These are phyloP conservation scores for Aristolochia californica DNA, from an alignment of 164 flowering plant genomes.

Conservation along the genomic window DNA sequence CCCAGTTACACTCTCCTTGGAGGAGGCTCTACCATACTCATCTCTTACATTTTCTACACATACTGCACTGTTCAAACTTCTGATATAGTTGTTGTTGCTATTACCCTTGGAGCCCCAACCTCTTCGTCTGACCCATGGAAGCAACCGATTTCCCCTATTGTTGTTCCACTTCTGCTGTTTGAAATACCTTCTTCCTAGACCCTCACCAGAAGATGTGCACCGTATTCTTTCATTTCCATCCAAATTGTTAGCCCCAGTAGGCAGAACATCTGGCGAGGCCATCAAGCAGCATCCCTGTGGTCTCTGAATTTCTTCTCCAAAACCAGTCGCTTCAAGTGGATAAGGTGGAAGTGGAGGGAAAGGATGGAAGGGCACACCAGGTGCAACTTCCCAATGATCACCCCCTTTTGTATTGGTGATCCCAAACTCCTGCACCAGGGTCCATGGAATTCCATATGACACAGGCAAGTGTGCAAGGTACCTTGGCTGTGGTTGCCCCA, in stretches of 20 bases:
- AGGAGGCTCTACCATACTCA: too few relatives aligned
- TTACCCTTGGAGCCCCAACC: constrained; percentile 22
- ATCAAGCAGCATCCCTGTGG: constrained; percentile 5
- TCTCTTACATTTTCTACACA: too few relatives aligned
- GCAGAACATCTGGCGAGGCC: constrained; percentile 10
- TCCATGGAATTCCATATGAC: constrained; percentile 65
- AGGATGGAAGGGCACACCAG: constrained; percentile 69
- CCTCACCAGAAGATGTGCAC: constrained; percentile 17
- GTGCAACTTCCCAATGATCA: constrained; percentile 51
- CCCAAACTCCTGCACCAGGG: constrained; percentile 47
- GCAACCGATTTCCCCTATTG: constrained; percentile 3
- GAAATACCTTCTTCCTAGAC: constrained; percentile 47
- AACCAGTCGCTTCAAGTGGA: constrained; percentile 24
- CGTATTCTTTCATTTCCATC: constrained; percentile 18
- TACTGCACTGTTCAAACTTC: too few relatives aligned
- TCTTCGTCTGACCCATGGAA: constrained; percentile 43
- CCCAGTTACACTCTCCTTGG: too few relatives aligned
- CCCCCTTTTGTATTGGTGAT: constrained; percentile 23
- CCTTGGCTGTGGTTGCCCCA: constrained; percentile 43
- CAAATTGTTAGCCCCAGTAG: constrained; percentile 15
- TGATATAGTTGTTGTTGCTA: too few relatives aligned
- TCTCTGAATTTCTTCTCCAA: constrained; percentile 7
- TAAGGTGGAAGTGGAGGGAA: constrained; percentile 76
- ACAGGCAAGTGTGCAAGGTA: constrained; percentile 49
- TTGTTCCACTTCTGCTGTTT: constrained; percentile 60